A percentile compares a stretch with the other conserved stretches of the same genome.
Conservation (phyloP, 805 yeast genomes). For the Wickerhamiella sergipiensis region DNA sequence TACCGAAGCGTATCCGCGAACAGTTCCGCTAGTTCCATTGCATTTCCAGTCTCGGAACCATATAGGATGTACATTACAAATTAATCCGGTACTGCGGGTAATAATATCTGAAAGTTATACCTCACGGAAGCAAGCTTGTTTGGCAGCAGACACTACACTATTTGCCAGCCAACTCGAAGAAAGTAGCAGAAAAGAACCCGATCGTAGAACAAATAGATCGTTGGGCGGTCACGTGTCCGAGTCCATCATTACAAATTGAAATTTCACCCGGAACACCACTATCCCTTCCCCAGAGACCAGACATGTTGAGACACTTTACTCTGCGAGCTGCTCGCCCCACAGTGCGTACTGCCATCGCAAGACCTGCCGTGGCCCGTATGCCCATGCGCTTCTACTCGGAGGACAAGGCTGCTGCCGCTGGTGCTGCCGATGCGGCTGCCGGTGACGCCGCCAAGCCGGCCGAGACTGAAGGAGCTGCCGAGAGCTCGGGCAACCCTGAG, state of each 20-base stretch:
- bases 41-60: slow-evolving; percentile 89
- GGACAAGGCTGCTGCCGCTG: slow-evolving; percentile 8
- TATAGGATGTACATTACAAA: slow-evolving; percentile 36
- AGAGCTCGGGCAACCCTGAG: slow-evolving; percentile 16
- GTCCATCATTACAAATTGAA: not conserved
- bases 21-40: slow-evolving; percentile 69
- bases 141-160: too few species aligned
- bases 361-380: slow-evolving; percentile 1
- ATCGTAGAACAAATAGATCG: not conserved
- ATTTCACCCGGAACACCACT: not conserved
- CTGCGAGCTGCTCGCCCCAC: slow-evolving; percentile 4
- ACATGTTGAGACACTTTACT: slow-evolving; percentile 1
- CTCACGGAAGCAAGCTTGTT: not conserved
- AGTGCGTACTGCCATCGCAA: not conserved
- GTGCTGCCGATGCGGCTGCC: slow-evolving; percentile 15
- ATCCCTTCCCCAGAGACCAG: not conserved
- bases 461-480: slow-evolving; percentile 10
- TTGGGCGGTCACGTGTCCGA: not conserved
- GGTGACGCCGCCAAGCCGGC: slow-evolving; percentile 14
- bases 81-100: not conserved
- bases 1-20: slow-evolving; percentile 43
- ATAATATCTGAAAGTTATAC: not conserved
- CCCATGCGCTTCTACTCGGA: slow-evolving; percentile 5
- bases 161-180: not conserved
- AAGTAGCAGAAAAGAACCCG: not conserved